Evolutionary conservation across 1,139 yeast species (phyloP), one percentile per base, ranked within the genome.

Genomic region (Blastobotrys arbuscula): DNA sequence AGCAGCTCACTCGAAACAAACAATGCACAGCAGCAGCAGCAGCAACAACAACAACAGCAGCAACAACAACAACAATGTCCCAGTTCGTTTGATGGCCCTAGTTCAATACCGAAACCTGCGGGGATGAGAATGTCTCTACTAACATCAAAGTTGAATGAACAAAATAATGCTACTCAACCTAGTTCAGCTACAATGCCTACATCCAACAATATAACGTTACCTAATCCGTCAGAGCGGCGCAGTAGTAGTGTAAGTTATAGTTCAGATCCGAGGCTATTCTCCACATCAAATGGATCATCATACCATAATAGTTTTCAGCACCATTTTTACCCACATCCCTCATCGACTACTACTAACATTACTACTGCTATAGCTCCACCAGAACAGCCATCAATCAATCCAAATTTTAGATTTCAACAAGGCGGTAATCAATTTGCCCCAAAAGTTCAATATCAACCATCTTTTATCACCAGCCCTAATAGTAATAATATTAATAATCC

Each of bases 331-430:
- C 61, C 64, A 13, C 59, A 58, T 35, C 62, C 66, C 13, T 54
- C 63, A 13, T 51, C 54, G 3, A 53, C 62, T 12, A 58, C 67
- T 26, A 57, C 67, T 33, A 58, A 59, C 47, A 53, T 63, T 45
- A 54, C 66, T 42, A 59, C 60, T 59, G 64, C 56, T 13, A 36
- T 39, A 26, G 43, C 42, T 8, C 35, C 42, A n/a, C 13, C 31
- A 5, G 31, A 28, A 28, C 35, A 35, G 34, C 41, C 45, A 5
- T 34, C 45, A 34, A 15, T 36, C 6, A n/a, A n/a, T n/a, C 19
- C 37, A 18, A 39, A 23, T 21, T 19, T 30, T 18, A 38, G 18
- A 20, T 38, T 39, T 23, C 20, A 20, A 16, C 19, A 12, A 18
- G 40, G 3, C n/a, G n/a, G n/a, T n/a, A n/a, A n/a, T n/a, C n/a